These are phyloP conservation scores for Suillus luteus DNA, from an alignment of 768 basidiomycete genomes.

Conservation along the genomic window DNA sequence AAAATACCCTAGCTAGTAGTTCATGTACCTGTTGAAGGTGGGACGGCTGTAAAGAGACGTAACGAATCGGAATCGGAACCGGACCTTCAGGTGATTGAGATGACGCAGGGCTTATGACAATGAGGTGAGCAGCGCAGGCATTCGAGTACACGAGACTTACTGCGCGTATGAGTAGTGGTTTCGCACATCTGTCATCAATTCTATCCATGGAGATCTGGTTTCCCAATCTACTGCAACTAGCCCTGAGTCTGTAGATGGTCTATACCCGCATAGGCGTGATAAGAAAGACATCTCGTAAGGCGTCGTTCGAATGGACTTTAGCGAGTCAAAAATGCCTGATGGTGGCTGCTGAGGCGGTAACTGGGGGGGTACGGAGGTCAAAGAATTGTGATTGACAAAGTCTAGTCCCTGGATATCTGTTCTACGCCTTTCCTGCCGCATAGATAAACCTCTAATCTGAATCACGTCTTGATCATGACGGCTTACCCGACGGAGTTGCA, in stretches of 20 bases:
- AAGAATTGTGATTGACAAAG: slow-evolving; percentile 10
- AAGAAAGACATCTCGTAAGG: slow-evolving; percentile 67
- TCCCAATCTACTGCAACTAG: slow-evolving; percentile 74
- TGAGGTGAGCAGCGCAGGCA: slow-evolving; percentile 6
- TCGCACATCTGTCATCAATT: slow-evolving; percentile 70
- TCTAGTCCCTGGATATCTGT: slow-evolving; percentile 15
- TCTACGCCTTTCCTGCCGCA: slow-evolving; percentile 25
- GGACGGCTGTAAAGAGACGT: slow-evolving; percentile 54
- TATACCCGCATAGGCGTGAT: slow-evolving; percentile 56
- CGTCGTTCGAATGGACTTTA: slow-evolving; percentile 60
- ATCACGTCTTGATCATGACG: neutral
- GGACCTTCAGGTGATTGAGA: slow-evolving; percentile 42
- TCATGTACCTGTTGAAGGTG: slow-evolving; percentile 77
- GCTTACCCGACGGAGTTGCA: slow-evolving; percentile 44
- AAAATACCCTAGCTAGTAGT: slow-evolving; percentile 66
- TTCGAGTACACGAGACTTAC: slow-evolving; percentile 41
- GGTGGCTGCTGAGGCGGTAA: slow-evolving; percentile 28
- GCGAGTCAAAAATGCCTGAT: slow-evolving; percentile 46
- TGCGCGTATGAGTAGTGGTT: slow-evolving; percentile 63
- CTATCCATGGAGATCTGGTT: slow-evolving; percentile 69
- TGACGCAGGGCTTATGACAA: slow-evolving; percentile 51
- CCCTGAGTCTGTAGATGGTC: slow-evolving; percentile 26
- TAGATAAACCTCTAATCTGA: neutral
- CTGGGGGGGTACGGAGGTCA: slow-evolving; percentile 34
- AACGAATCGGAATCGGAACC: slow-evolving; percentile 66